Evolutionary conservation across 2,329 filamentous ascomycete genomes (phyloP).

Genomic region (Decorospora gaudefroyi): DNA sequence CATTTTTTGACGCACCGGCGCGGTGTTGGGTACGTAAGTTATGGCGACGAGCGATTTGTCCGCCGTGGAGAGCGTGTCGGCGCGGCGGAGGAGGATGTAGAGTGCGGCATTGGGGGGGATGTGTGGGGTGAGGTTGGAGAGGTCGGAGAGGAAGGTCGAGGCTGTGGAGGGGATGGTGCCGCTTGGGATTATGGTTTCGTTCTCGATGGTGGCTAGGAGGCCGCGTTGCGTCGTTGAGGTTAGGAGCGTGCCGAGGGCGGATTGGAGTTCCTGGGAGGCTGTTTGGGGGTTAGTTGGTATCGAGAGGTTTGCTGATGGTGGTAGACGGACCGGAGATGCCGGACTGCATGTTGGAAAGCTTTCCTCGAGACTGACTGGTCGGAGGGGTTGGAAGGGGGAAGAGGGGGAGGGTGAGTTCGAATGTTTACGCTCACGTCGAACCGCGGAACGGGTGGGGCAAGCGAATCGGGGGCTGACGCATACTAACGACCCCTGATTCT

Average conservation of each 20-base stretch:
- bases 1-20: constrained; percentile 84
- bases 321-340: constrained; percentile 68
- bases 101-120: constrained; percentile 69
- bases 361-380: not conserved
- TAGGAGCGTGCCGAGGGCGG: constrained; percentile 72
- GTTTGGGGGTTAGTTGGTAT: constrained; percentile 19
- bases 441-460: constrained; percentile 29
- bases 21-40: constrained; percentile 78
- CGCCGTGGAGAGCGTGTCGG: constrained; percentile 54
- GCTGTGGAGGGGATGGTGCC: constrained; percentile 57
- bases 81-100: constrained; percentile 75
- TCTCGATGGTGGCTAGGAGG: constrained; percentile 69
- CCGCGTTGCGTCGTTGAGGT: constrained; percentile 66
- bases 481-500: constrained; percentile 9
- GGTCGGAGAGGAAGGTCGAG: constrained; percentile 66
- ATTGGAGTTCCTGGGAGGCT: constrained; percentile 76
- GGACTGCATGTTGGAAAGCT: constrained; percentile 67
- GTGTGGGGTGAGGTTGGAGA: constrained; percentile 64
- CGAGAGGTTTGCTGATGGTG: not conserved
- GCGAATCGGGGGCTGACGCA: constrained; percentile 15
- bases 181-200: constrained; percentile 69
- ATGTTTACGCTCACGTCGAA: constrained; percentile 15
- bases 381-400: not conserved
- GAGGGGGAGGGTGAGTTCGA: not conserved
- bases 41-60: constrained; percentile 62